These are phyloP conservation scores for Cercospora berteroae DNA, from an alignment of 2,329 filamentous ascomycete species.

Conservation along the genomic window DNA sequence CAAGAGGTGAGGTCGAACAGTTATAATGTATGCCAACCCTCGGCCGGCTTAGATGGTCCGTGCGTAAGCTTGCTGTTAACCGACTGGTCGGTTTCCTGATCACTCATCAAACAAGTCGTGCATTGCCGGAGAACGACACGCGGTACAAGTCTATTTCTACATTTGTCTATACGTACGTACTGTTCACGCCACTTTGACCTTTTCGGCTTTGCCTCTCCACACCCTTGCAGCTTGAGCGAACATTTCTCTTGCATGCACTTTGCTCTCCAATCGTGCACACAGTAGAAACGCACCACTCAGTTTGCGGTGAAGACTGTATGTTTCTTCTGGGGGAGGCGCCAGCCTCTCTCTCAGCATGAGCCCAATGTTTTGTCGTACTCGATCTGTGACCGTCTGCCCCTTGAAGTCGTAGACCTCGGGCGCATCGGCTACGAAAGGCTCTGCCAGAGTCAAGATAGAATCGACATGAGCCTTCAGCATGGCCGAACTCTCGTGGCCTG, in stretches of 20 bases:
- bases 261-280: slow-evolving; percentile 80
- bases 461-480: slow-evolving; percentile 93
- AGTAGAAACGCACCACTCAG: slow-evolving; percentile 91
- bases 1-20: slow-evolving; percentile 5
- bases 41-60: not conserved
- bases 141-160: slow-evolving; percentile 15
- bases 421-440: slow-evolving; percentile 76
- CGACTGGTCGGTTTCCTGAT: slow-evolving; percentile 3
- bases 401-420: slow-evolving; percentile 87
- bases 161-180: not conserved
- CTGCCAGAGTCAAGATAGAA: slow-evolving; percentile 83
- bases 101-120: slow-evolving; percentile 9
- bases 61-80: not conserved
- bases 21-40: not conserved
- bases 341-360: slow-evolving; percentile 88
- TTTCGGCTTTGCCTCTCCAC: slow-evolving; percentile 35
- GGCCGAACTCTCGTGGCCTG: slow-evolving; percentile 75
- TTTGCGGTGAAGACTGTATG: slow-evolving; percentile 92
- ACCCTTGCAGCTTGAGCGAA: slow-evolving; percentile 60
- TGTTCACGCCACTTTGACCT: slow-evolving; percentile 18
- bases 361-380: slow-evolving; percentile 83
- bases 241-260: slow-evolving; percentile 75
- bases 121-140: not conserved
- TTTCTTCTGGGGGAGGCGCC: slow-evolving; percentile 92
- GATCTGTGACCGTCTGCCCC: slow-evolving; percentile 93